Evolutionary conservation across 2,329 filamentous ascomycete genomes (phyloP).

Genomic region (Penicillium aurantiogriseum): DNA sequence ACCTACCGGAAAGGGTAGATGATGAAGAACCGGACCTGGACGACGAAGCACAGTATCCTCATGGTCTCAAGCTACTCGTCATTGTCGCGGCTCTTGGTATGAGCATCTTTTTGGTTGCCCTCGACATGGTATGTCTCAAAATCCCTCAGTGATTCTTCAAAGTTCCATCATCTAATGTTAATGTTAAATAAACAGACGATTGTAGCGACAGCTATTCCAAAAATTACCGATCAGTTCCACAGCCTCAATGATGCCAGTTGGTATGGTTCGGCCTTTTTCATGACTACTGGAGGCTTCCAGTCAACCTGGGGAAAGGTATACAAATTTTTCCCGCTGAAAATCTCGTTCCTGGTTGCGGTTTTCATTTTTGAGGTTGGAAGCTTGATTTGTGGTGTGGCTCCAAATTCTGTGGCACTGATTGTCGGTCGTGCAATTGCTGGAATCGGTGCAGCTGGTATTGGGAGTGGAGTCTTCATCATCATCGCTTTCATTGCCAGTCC

Average conservation of each 20-base stretch:
- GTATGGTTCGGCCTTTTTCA: slow-evolving; percentile 40
- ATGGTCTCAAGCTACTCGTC: background rate
- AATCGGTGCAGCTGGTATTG: slow-evolving; percentile 36
- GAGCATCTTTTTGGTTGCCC: background rate
- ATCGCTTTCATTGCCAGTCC: slow-evolving; percentile 20
- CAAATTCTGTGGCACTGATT: slow-evolving; percentile 36
- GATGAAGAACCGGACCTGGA: background rate
- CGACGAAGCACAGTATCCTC: background rate
- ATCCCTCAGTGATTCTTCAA: background rate
- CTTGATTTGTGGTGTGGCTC: slow-evolving; percentile 42
- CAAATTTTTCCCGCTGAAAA: slow-evolving; percentile 34
- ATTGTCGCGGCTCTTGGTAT: background rate
- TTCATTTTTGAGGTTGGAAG: slow-evolving; percentile 46
- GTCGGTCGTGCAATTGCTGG: slow-evolving; percentile 42
- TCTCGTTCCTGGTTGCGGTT: slow-evolving; percentile 36
- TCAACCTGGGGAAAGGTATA: slow-evolving; percentile 34
- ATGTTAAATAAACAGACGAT: background rate
- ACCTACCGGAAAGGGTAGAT: background rate
- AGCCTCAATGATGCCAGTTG: slow-evolving; percentile 33
- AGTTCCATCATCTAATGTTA: background rate
- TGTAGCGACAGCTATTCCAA: slow-evolving; percentile 11
- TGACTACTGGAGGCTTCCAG: slow-evolving; percentile 35
- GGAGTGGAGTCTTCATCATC: slow-evolving; percentile 30
- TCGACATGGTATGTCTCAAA: background rate
- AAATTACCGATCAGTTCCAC: slow-evolving; percentile 19